Evolutionary conservation across 1,284 basidiomycete genomes (phyloP).

Genomic region (Pholiota adiposa): DNA sequence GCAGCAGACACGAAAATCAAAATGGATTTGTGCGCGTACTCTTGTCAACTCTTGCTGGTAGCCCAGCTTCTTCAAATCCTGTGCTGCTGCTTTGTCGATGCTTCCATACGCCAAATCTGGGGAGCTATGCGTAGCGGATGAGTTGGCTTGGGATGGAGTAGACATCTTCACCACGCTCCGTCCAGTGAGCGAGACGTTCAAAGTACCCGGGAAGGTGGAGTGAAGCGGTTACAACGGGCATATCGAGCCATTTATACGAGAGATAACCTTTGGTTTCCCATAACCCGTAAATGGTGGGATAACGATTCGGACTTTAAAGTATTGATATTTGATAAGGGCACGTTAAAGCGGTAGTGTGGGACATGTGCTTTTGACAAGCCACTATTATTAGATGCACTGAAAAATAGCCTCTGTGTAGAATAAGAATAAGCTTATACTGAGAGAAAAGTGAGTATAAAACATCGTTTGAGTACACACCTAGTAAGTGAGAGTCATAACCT

Average conservation of each 20-base stretch:
- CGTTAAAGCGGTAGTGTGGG: background rate
- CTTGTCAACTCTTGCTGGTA: constrained; percentile 55
- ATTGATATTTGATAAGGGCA: background rate
- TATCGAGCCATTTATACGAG: background rate
- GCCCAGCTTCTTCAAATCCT: constrained; percentile 48
- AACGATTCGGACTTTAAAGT: background rate
- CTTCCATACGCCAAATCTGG: background rate
- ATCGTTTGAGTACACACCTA: too few relatives aligned
- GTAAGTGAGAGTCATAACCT: too few relatives aligned
- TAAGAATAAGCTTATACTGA: too few relatives aligned
- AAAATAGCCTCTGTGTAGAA: too few relatives aligned
- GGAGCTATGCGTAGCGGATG: background rate
- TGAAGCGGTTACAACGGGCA: background rate
- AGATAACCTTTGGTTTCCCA: background rate
- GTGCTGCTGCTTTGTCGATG: constrained; percentile 18
- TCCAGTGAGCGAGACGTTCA: background rate
- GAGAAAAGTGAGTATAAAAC: too few relatives aligned
- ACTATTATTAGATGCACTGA: background rate
- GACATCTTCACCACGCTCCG: background rate
- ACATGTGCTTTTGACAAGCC: background rate
- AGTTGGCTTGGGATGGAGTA: background rate
- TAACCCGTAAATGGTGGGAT: background rate
- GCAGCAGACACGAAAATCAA: background rate
- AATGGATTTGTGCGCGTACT: constrained; percentile 30
- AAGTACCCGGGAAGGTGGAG: background rate